phyloP scores from a whole-genome alignment of 2,329 filamentous ascomycete genomes.

The Cladosporium sp. region DNA sequence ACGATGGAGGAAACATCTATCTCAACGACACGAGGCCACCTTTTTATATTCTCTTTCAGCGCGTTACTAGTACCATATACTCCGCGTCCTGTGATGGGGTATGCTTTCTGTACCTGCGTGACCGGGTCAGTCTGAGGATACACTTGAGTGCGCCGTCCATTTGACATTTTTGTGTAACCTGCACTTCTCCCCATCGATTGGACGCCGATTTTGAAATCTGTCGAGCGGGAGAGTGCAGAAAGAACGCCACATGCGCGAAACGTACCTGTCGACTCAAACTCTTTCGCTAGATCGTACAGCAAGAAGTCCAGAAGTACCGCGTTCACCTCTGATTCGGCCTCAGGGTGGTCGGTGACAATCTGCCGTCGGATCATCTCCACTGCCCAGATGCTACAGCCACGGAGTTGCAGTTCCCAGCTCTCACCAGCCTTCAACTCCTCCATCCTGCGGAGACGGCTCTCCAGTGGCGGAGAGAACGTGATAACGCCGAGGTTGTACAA shows the following conservation, averaged over 20 bases:
- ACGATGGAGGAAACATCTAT: background rate
- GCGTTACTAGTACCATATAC: slow-evolving; percentile 78
- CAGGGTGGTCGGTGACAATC: slow-evolving; percentile 72
- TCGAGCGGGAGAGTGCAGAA: slow-evolving; percentile 1
- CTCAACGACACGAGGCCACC: background rate
- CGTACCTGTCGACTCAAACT: slow-evolving; percentile 61
- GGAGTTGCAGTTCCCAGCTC: slow-evolving; percentile 80
- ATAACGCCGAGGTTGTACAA: slow-evolving; percentile 80
- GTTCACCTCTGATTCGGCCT: slow-evolving; percentile 62
- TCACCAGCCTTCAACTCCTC: slow-evolving; percentile 69
- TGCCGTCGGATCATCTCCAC: slow-evolving; percentile 84
- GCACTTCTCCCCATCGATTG: background rate
- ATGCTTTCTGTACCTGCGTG: slow-evolving; percentile 45
- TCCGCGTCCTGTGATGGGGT: slow-evolving; percentile 85
- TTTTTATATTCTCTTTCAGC: slow-evolving; percentile 3
- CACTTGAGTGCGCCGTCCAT: slow-evolving; percentile 3
- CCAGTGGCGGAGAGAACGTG: slow-evolving; percentile 77
- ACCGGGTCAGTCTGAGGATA: slow-evolving; percentile 13
- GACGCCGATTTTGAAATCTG: slow-evolving; percentile 1
- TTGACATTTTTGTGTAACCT: slow-evolving; percentile 9
- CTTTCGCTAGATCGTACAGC: slow-evolving; percentile 91
- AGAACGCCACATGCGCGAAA: slow-evolving; percentile 9
- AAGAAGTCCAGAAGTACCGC: slow-evolving; percentile 97
- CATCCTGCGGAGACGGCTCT: slow-evolving; percentile 65
- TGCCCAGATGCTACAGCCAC: slow-evolving; percentile 94